Evolutionary conservation across 2,329 filamentous ascomycete genomes (phyloP).

Genomic region (Elsinoe australis): DNA sequence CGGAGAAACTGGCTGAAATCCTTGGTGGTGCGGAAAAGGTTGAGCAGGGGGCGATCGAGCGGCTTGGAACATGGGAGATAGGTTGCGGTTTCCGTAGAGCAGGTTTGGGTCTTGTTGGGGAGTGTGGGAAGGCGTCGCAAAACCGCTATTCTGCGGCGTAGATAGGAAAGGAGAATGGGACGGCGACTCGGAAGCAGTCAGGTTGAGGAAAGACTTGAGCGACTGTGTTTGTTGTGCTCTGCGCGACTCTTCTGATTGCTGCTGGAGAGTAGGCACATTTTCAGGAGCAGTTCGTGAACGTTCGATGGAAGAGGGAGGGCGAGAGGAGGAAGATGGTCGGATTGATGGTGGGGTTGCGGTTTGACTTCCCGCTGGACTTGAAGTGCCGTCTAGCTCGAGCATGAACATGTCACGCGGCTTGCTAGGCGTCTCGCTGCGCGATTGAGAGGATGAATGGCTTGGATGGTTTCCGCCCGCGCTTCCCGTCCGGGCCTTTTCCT

Average conservation of each 20-base stretch:
- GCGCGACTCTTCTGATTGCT: slow-evolving; percentile 43
- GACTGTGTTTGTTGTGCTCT: slow-evolving; percentile 40
- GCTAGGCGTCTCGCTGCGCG: slow-evolving; percentile 13
- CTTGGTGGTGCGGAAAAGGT: slow-evolving; percentile 22
- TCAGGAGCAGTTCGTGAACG: slow-evolving; percentile 31
- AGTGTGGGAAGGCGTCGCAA: slow-evolving; percentile 24
- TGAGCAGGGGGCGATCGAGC: slow-evolving; percentile 33
- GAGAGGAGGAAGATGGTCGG: slow-evolving; percentile 24
- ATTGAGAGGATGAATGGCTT: not conserved
- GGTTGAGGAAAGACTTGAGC: slow-evolving; percentile 38
- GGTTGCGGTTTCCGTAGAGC: slow-evolving; percentile 41
- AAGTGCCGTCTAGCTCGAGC: slow-evolving; percentile 58
- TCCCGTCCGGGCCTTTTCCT: slow-evolving; percentile 59
- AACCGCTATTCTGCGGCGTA: slow-evolving; percentile 19
- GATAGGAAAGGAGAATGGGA: slow-evolving; percentile 13
- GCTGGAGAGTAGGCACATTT: slow-evolving; percentile 22
- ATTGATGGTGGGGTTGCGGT: slow-evolving; percentile 21
- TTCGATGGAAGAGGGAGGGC: no score
- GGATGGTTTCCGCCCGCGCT: slow-evolving; percentile 40
- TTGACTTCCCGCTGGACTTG: slow-evolving; percentile 25
- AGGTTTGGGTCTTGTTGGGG: slow-evolving; percentile 26
- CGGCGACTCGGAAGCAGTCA: slow-evolving; percentile 14
- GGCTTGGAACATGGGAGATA: slow-evolving; percentile 44
- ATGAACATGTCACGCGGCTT: slow-evolving; percentile 45
- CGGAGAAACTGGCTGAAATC: slow-evolving; percentile 15